These are phyloP conservation scores for Leccinum boreale DNA, from an alignment of 768 basidiomycete species.

Conservation along the genomic window DNA sequence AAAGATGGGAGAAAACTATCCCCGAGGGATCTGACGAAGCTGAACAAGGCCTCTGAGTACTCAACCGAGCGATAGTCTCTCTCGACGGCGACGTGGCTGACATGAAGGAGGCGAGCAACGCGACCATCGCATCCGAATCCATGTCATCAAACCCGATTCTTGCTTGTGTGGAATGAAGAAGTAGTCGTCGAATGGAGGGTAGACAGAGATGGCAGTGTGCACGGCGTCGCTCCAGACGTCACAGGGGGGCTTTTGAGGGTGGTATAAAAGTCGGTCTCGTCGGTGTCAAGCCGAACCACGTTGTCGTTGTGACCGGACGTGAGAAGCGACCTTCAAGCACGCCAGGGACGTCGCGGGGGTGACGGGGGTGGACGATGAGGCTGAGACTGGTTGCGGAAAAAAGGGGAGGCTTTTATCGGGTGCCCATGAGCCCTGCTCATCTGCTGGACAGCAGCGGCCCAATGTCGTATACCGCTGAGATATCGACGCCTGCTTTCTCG, in stretches of 20 bases:
- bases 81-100: background rate
- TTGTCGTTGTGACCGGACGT: background rate
- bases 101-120: background rate
- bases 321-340: conserved; percentile 20
- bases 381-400: conserved; percentile 11
- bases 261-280: conserved; percentile 39
- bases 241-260: conserved; percentile 40
- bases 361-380: conserved; percentile 23
- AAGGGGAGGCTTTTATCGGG: conserved; percentile 13
- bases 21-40: conserved; percentile 40
- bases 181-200: conserved; percentile 49
- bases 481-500: conserved; percentile 22
- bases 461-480: conserved; percentile 1
- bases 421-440: conserved; percentile 18
- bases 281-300: conserved; percentile 45
- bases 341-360: background rate
- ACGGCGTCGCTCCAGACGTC: conserved; percentile 35
- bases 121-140: conserved; percentile 25
- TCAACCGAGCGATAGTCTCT: background rate
- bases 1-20: conserved; percentile 42
- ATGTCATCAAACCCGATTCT: conserved; percentile 60
- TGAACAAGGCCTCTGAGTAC: conserved; percentile 30
- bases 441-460: conserved; percentile 17
- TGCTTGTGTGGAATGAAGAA: conserved; percentile 49
- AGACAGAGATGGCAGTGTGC: conserved; percentile 27